Evolutionary conservation across 768 basidiomycete species (phyloP).

Genomic region (Candolleomyces aberdarensis): DNA sequence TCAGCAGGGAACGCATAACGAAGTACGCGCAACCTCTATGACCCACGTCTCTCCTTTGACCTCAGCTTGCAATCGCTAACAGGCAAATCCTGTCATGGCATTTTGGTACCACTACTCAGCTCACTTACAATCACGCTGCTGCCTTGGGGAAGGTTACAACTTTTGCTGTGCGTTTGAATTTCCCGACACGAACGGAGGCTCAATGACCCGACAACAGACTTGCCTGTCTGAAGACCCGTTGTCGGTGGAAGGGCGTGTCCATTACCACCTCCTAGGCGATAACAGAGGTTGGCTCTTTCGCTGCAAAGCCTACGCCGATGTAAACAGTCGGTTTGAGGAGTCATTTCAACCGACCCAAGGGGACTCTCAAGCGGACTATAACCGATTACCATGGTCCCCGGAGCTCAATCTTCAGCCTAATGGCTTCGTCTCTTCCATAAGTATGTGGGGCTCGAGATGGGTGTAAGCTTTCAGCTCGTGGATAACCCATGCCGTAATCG

Average conservation of each 20-base stretch:
- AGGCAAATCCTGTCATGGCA: constrained; percentile 32
- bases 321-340: background rate
- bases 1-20: background rate
- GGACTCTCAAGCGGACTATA: background rate
- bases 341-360: background rate
- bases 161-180: constrained; percentile 38
- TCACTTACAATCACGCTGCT: constrained; percentile 25
- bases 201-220: background rate
- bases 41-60: background rate
- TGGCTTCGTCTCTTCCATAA: constrained; percentile 50
- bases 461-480: constrained; percentile 34
- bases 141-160: constrained; percentile 40
- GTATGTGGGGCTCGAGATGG: constrained; percentile 41
- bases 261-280: constrained; percentile 48
- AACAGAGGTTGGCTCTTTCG: constrained; percentile 40
- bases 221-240: background rate
- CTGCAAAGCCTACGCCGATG: constrained; percentile 18
- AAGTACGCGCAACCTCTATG: background rate
- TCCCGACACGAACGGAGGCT: background rate
- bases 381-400: constrained; percentile 31
- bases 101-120: constrained; percentile 34
- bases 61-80: background rate
- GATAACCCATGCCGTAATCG: background rate
- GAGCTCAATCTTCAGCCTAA: constrained; percentile 40
- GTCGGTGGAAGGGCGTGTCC: background rate